phyloP scores from a whole-genome alignment of 805 yeast species.

The Schwanniomyces polymorphus region DNA sequence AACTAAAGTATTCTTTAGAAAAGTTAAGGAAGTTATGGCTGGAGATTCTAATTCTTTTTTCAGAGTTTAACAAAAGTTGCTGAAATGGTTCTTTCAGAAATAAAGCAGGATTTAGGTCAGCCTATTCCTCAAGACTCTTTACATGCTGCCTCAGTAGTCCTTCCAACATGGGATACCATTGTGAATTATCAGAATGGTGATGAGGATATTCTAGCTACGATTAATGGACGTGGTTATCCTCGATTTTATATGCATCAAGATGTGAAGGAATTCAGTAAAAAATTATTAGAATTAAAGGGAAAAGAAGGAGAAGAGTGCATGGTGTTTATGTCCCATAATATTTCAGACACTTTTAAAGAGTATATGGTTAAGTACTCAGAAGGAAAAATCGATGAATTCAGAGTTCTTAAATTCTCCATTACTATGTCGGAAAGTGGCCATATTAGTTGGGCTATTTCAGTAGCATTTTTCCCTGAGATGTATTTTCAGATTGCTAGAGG shows the following conservation, averaged over 20 bases:
- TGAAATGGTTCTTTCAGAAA: no score
- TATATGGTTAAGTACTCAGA: slow-evolving; percentile 54
- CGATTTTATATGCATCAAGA: slow-evolving; percentile 70
- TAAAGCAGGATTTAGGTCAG: slow-evolving; percentile 60
- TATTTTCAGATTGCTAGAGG: no score
- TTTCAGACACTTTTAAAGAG: slow-evolving; percentile 83
- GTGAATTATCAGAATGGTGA: slow-evolving; percentile 93
- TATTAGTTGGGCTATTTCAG: no score
- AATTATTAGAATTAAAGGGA: slow-evolving; percentile 69
- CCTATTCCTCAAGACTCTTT: slow-evolving; percentile 87
- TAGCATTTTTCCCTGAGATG: no score
- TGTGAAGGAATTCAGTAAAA: slow-evolving; percentile 54
- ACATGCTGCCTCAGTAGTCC: slow-evolving; percentile 92
- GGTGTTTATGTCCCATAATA: slow-evolving; percentile 73
- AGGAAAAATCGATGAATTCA: background rate
- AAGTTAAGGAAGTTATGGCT: no score
- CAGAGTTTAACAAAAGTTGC: no score
- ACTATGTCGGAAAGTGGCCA: no score
- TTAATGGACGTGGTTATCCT: slow-evolving; percentile 82
- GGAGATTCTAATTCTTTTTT: no score
- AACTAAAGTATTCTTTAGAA: no score
- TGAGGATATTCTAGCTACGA: slow-evolving; percentile 69
- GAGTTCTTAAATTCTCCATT: no score
- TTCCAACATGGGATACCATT: slow-evolving; percentile 93
- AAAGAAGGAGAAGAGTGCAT: slow-evolving; percentile 74